Conservation (phyloP, 2,329 filamentous ascomycete species). For the Calonectria honghensis region DNA sequence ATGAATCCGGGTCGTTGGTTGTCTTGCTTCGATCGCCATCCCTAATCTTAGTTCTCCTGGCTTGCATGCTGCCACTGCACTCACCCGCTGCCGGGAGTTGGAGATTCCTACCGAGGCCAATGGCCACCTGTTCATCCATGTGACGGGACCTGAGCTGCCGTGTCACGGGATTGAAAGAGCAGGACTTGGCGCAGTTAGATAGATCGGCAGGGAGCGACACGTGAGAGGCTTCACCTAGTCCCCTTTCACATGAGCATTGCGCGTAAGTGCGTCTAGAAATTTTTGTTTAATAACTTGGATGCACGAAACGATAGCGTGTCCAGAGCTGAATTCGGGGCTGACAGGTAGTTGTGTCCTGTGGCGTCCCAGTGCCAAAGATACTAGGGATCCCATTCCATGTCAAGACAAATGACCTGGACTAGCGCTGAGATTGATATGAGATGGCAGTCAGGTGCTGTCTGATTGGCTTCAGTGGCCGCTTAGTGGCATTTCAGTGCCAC, state of each 20-base stretch:
- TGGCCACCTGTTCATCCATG: slow-evolving; percentile 11
- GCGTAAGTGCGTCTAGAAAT: not conserved
- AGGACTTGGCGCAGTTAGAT: slow-evolving; percentile 1
- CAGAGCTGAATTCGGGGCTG: slow-evolving; percentile 27
- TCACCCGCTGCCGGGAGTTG: not conserved
- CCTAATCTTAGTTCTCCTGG: not conserved
- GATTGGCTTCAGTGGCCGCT: slow-evolving; percentile 22
- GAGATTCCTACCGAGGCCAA: not conserved
- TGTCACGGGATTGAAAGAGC: slow-evolving; percentile 1
- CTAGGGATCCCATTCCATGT: slow-evolving; percentile 33
- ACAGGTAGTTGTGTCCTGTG: slow-evolving; percentile 26
- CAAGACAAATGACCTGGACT: slow-evolving; percentile 19
- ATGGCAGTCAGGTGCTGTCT: not conserved
- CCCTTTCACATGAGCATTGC: not conserved
- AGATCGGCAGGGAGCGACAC: not conserved
- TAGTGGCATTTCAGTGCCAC: slow-evolving; percentile 31
- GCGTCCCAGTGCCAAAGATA: not conserved
- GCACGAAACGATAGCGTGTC: slow-evolving; percentile 21
- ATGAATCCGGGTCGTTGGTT: slow-evolving; percentile 8
- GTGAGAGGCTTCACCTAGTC: not conserved
- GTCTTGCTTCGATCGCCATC: not conserved
- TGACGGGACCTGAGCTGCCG: not conserved
- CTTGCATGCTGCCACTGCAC: not conserved
- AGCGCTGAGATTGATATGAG: slow-evolving; percentile 13
- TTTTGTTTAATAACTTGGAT: slow-evolving; percentile 4